Percentiles rank a stretch among this genome's conserved stretches.
These are phyloP conservation scores for Crithidia brevicula DNA, from an alignment of 208 protist species.

Conservation along the genomic window DNA sequence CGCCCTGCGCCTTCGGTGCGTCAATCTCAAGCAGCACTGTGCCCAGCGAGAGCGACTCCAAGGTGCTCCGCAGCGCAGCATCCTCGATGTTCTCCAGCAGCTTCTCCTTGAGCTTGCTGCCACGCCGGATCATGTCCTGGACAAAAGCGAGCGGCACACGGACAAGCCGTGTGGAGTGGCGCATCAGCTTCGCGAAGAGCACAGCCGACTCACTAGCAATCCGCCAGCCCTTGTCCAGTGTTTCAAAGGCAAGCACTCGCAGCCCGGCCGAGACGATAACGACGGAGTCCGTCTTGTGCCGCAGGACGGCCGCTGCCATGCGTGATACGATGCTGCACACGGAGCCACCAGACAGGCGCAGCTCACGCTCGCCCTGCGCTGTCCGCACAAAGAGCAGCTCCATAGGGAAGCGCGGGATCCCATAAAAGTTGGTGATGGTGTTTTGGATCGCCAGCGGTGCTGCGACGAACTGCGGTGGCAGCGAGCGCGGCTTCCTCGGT, in stretches of 20 bases:
- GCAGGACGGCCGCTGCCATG: slow-evolving; percentile 52
- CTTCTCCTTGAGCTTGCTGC: slow-evolving; percentile 75
- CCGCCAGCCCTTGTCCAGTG: slow-evolving; percentile 73
- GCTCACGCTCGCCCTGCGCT: slow-evolving; percentile 63
- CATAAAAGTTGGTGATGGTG: slow-evolving; percentile 61
- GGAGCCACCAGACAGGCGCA: slow-evolving; percentile 59
- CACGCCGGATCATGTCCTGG: slow-evolving; percentile 45
- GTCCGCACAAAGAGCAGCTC: slow-evolving; percentile 71
- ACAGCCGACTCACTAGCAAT: slow-evolving; percentile 71
- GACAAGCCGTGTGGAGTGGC: slow-evolving; percentile 55
- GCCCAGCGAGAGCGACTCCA: slow-evolving; percentile 62
- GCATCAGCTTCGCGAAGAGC: slow-evolving; percentile 75
- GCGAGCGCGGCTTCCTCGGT: slow-evolving; percentile 21
- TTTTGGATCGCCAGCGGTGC: slow-evolving; percentile 49
- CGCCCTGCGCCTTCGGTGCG: slow-evolving; percentile 32
- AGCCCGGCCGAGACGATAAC: slow-evolving; percentile 81
- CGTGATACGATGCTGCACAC: slow-evolving; percentile 71
- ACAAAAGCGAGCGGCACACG: slow-evolving; percentile 57
- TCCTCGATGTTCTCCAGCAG: slow-evolving; percentile 60
- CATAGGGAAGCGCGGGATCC: slow-evolving; percentile 50
- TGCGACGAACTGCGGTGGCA: slow-evolving; percentile 70
- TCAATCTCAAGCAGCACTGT: slow-evolving; percentile 67
- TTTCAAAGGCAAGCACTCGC: slow-evolving; percentile 73
- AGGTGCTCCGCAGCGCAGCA: slow-evolving; percentile 33
- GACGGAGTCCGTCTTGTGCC: slow-evolving; percentile 65